These are phyloP conservation scores for Zygosaccharomyces lentus DNA, from an alignment of 805 yeast species.

Conservation along the genomic window DNA sequence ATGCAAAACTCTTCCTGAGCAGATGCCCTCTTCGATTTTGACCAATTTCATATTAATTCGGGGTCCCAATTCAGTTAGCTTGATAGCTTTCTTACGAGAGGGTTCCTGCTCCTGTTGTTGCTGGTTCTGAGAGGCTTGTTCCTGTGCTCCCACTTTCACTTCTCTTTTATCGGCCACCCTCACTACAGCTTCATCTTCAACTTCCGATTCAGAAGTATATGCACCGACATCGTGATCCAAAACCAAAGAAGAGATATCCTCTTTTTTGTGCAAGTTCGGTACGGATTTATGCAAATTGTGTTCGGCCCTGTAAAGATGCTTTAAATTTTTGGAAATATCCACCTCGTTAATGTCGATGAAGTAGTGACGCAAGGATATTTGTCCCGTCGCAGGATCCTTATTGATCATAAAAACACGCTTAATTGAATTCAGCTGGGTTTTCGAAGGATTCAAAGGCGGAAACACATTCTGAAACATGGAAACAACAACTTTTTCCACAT, in stretches of 20 bases:
- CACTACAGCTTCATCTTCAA: slow-evolving; percentile 85
- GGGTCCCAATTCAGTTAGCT: slow-evolving; percentile 90
- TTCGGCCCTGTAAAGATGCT: slow-evolving; percentile 62
- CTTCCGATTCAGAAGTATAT: slow-evolving; percentile 86
- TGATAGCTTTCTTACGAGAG: slow-evolving; percentile 73
- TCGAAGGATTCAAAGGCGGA: slow-evolving; percentile 89
- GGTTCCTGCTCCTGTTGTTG: slow-evolving; percentile 17
- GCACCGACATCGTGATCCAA: slow-evolving; percentile 75
- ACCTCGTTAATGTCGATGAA: slow-evolving; percentile 82
- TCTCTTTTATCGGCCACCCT: slow-evolving; percentile 43
- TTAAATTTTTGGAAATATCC: slow-evolving; percentile 68
- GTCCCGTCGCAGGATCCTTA: slow-evolving; percentile 64
- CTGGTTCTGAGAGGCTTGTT: slow-evolving; percentile 4
- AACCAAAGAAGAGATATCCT: slow-evolving; percentile 78
- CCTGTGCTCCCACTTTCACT: slow-evolving; percentile 14
- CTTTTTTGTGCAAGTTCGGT: slow-evolving; percentile 63
- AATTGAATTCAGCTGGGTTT: slow-evolving; percentile 66
- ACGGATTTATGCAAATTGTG: slow-evolving; percentile 54
- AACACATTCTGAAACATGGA: slow-evolving; percentile 93
- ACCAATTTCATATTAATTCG: slow-evolving; percentile 68
- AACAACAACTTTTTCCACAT: slow-evolving; percentile 76
- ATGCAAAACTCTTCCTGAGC: slow-evolving; percentile 82
- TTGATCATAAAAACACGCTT: slow-evolving; percentile 81
- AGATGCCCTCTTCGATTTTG: slow-evolving; percentile 90
- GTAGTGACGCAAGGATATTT: slow-evolving; percentile 83